Base-by-base conservation (phyloP, 306 rosid genomes). In the Prunus persica region DNA sequence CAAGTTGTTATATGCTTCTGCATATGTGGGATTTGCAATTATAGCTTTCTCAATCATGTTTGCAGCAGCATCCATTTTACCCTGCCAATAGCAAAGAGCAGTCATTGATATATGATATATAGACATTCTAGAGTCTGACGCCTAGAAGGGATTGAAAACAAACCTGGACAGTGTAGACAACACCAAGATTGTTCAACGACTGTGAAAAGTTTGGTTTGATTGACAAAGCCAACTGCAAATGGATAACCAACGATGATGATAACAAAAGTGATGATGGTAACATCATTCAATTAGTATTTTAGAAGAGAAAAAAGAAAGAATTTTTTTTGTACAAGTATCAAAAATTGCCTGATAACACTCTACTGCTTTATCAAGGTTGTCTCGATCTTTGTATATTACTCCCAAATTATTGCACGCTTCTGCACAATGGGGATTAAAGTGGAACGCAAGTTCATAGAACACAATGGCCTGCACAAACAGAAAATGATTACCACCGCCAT, bases 31-130 rank as follows among this genome's bases (percentile, higher is more conserved):
- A 86, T 92, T 96, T 76, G 98, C 99, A 74, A 87, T 58, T 82
- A 96, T 96, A 51, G 99, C 98, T 84, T 96, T 96, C 88, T 96
- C 99, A 71, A 96, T 96, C 99, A 96, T 92, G 84, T 85, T 96
- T 69, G 98, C 98, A 22, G 99, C 99, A 78, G 97, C 92, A 73
- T 96, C 99, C 91, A 96, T 91, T 88, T 96, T 96, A 58, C 99
- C 99, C 99, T 96, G 93, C 65, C 74, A 84, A 87, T 69, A 50
- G 75, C 25, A 76, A 47, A 69, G 71, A 85, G 69, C 62, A 73
- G 43, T 81, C 67, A 75, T 64, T 67, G 28, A 81, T 57, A 24
- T 57, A 7, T 13, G 8, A 73, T 57, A 79, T 34, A 41, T 72
- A 67, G 65, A 47, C 63, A 66, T 81, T 24, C 82, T 28, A 65